Evolutionary conservation across 2,329 filamentous ascomycete species (phyloP).

Genomic region (Westerdykella aurantiaca): DNA sequence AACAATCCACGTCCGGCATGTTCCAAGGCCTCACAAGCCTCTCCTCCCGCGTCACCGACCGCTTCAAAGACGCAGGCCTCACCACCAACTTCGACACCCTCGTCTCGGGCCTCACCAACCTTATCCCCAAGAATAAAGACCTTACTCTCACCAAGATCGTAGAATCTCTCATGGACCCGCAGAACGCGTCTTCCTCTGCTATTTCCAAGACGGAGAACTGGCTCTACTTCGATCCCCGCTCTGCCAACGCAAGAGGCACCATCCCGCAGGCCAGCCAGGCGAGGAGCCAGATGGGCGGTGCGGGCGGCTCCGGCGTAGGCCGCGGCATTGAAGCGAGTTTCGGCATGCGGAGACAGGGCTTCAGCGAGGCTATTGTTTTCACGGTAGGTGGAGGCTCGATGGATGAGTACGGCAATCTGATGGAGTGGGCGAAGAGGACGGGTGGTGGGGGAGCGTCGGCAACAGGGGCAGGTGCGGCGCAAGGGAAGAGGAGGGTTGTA

Average conservation of each 20-base stretch:
- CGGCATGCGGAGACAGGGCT: slow-evolving; percentile 83
- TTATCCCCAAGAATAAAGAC: slow-evolving; percentile 92
- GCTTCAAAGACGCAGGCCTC: slow-evolving; percentile 85
- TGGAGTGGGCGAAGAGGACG: slow-evolving; percentile 88
- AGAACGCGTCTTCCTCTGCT: slow-evolving; percentile 80
- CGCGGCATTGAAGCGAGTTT: slow-evolving; percentile 74
- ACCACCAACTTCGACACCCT: slow-evolving; percentile 86
- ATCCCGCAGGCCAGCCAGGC: slow-evolving; percentile 71
- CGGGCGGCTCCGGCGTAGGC: slow-evolving; percentile 31
- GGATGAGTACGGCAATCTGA: slow-evolving; percentile 96
- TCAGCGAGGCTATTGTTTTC: slow-evolving; percentile 88
- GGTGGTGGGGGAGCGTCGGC: slow-evolving; percentile 49
- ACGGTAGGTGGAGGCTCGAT: slow-evolving; percentile 90
- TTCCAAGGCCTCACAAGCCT: slow-evolving; percentile 92
- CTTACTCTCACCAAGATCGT: slow-evolving; percentile 96
- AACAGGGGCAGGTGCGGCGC: slow-evolving; percentile 41
- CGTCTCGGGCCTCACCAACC: slow-evolving; percentile 95
- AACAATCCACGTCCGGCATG: slow-evolving; percentile 66
- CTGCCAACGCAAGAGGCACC: slow-evolving; percentile 84
- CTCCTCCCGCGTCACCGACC: slow-evolving; percentile 84
- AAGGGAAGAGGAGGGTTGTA: slow-evolving; percentile 68
- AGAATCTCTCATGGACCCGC: slow-evolving; percentile 95
- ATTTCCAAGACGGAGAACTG: slow-evolving; percentile 96
- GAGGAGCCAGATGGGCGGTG: slow-evolving; percentile 31
- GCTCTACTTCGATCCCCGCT: slow-evolving; percentile 93